Conservation (phyloP, 129 eudicot genomes). For the Lactuca saligna region DNA sequence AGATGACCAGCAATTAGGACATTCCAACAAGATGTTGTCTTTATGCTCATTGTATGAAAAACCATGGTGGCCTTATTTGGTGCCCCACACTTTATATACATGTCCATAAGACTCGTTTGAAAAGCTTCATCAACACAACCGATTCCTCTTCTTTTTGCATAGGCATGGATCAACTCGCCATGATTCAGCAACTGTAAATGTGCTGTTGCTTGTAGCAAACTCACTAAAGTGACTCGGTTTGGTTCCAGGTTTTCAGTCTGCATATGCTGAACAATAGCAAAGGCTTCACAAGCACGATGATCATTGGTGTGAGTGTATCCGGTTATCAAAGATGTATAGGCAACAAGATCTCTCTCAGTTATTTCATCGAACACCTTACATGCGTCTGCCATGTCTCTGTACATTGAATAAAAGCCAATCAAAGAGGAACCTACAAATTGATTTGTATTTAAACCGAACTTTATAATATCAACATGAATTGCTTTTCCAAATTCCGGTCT, state of each 20-base stretch:
- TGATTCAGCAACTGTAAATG: slow-evolving; percentile 29
- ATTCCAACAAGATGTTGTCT: slow-evolving; percentile 48
- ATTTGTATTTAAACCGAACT: slow-evolving; percentile 48
- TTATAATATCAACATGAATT: slow-evolving; percentile 53
- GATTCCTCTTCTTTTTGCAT: slow-evolving; percentile 52
- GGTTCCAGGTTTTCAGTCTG: slow-evolving; percentile 50
- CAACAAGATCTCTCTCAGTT: slow-evolving; percentile 52
- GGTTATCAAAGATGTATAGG: slow-evolving; percentile 52
- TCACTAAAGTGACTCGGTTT: slow-evolving; percentile 65
- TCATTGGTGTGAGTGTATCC: slow-evolving; percentile 41
- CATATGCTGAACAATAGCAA: slow-evolving; percentile 39
- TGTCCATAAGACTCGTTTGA: slow-evolving; percentile 56
- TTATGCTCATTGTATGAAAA: slow-evolving; percentile 34
- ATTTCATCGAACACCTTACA: slow-evolving; percentile 62
- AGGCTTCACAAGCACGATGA: slow-evolving; percentile 35
- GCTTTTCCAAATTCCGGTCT: slow-evolving; percentile 33
- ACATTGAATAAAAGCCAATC: slow-evolving; percentile 40
- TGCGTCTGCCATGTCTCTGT: slow-evolving; percentile 44
- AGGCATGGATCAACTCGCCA: slow-evolving; percentile 55
- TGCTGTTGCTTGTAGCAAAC: slow-evolving; percentile 48
- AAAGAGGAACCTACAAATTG: slow-evolving; percentile 55
- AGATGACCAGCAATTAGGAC: slow-evolving; percentile 46
- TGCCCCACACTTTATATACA: slow-evolving; percentile 52
- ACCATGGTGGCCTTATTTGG: slow-evolving; percentile 31
- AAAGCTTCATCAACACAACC: slow-evolving; percentile 57